A percentile compares a stretch with the other conserved stretches of the same genome.
These are phyloP conservation scores for Ceratocystis alfenasii DNA, from an alignment of 2,329 filamentous ascomycete species.

Conservation along the genomic window DNA sequence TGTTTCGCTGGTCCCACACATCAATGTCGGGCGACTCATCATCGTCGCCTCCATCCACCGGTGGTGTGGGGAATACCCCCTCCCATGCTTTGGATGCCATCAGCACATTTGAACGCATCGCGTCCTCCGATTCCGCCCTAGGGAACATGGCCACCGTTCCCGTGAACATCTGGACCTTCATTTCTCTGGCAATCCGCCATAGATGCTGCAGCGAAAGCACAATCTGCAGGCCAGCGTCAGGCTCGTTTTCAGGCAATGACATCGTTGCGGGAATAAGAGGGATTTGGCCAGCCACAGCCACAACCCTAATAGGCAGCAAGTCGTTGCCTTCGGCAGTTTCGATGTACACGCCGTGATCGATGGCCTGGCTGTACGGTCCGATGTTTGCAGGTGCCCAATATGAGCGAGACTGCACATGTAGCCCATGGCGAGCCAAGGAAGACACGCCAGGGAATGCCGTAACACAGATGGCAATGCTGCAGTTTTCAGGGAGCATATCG, in stretches of 20 bases:
- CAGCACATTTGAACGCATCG: slow-evolving; percentile 30
- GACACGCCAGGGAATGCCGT: slow-evolving; percentile 30
- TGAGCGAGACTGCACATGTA: slow-evolving; percentile 85
- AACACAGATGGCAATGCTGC: slow-evolving; percentile 49
- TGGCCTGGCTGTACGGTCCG: slow-evolving; percentile 88
- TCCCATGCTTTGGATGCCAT: slow-evolving; percentile 40
- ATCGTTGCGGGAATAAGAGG: slow-evolving; percentile 73
- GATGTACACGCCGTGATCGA: slow-evolving; percentile 37
- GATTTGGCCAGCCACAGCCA: slow-evolving; percentile 82
- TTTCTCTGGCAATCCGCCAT: slow-evolving; percentile 65
- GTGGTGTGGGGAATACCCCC: slow-evolving; percentile 31
- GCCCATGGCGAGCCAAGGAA: slow-evolving; percentile 39
- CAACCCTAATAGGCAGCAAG: slow-evolving; percentile 47
- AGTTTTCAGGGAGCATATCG: slow-evolving; percentile 45
- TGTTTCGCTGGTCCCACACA: slow-evolving; percentile 56
- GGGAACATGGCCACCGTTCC: slow-evolving; percentile 65
- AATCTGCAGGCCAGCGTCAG: slow-evolving; percentile 41
- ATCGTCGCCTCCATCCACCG: slow-evolving; percentile 36
- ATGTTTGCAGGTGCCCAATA: slow-evolving; percentile 99
- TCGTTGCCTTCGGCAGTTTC: slow-evolving; percentile 33
- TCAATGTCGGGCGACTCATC: slow-evolving; percentile 43
- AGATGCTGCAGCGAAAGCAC: slow-evolving; percentile 76
- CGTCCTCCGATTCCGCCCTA: slow-evolving; percentile 26
- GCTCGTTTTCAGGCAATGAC: slow-evolving; percentile 38
- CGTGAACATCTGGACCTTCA: slow-evolving; percentile 62